These are phyloP conservation scores for Fusarium denticulatum DNA, from an alignment of 2,329 filamentous ascomycete species.

Conservation along the genomic window DNA sequence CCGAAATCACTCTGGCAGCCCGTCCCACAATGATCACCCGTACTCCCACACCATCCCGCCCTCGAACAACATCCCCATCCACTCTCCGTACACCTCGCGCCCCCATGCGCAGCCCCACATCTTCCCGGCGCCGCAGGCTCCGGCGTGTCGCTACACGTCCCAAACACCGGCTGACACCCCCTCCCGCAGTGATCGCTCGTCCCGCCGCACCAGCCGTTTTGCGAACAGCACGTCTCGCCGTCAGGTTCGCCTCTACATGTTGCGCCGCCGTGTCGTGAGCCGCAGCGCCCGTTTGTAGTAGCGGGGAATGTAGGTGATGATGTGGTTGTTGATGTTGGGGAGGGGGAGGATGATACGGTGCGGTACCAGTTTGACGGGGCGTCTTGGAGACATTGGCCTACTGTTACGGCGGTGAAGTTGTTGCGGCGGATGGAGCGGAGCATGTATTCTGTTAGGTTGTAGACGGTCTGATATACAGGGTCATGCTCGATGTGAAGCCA, in stretches of 20 bases:
- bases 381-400: conserved; percentile 63
- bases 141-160: conserved; percentile 36
- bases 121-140: conserved; percentile 35
- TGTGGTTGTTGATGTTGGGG: not conserved
- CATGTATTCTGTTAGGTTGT: conserved; percentile 56
- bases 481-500: conserved; percentile 66
- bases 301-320: conserved; percentile 30
- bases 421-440: conserved; percentile 50
- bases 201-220: conserved; percentile 50
- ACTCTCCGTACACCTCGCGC: conserved; percentile 41
- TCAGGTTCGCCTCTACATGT: conserved; percentile 32
- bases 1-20: conserved; percentile 51
- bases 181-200: conserved; percentile 52
- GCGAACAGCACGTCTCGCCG: conserved; percentile 38
- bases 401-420: conserved; percentile 59
- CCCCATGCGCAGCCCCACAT: conserved; percentile 41
- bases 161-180: conserved; percentile 52
- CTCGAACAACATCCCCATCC: conserved; percentile 44
- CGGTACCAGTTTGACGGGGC: conserved; percentile 63
- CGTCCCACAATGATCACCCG: conserved; percentile 51
- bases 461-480: conserved; percentile 56
- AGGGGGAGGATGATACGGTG: conserved; percentile 19
- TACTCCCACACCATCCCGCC: conserved; percentile 51
- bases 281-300: conserved; percentile 40
- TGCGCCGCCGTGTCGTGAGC: conserved; percentile 30